Evolutionary conservation across 2,329 filamentous ascomycete genomes (phyloP), one percentile per base, ranked within the genome.

Genomic region (Elsinoe perseae): DNA sequence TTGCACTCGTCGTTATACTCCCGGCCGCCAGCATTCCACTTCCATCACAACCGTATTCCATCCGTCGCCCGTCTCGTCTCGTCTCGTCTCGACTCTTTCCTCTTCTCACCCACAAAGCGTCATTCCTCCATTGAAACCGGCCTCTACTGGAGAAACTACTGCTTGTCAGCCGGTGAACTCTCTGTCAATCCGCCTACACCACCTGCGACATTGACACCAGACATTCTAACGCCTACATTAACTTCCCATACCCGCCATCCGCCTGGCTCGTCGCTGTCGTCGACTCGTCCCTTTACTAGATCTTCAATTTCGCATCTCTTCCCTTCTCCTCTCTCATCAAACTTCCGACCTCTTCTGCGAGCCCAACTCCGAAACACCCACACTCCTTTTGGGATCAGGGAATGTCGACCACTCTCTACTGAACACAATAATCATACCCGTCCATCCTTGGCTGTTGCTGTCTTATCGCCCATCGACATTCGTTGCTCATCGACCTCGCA

Each of bases 21-120:
- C 48, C 48, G 48, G 28, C 48, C 48, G 48, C 48, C 48, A 52
- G 48, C 48, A 52, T 52, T 52, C 48, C 48, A 52, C 48, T 36
- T 52, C 48, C 30, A 52, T 52, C 48, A 38, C 30, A 52, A 36
- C 48, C 48, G 48, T 36, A 28, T 25, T 14, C 25, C 53, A 56
- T 30, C 53, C 53, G 53, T 56, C 53, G 38, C 53, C 53, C 53
- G 53, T 56, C 53, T 56, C 53, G 40, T 56, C 53, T 56, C 34
- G 40, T 56, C 53, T 56, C 53, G 53, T 56, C 53, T 56, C 53
- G 30, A 27, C 42, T 46, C 53, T 34, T 34, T 21, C 21, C 38
- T 53, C 53, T 48, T 56, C 40, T 16, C 38, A 16, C 14, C 53
- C 40, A 23, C 20, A 52, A 12, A 16, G 36, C 48, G 48, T 36